Base-by-base conservation (phyloP, 768 basidiomycete species). In the Gelatoporia subvermispora region DNA sequence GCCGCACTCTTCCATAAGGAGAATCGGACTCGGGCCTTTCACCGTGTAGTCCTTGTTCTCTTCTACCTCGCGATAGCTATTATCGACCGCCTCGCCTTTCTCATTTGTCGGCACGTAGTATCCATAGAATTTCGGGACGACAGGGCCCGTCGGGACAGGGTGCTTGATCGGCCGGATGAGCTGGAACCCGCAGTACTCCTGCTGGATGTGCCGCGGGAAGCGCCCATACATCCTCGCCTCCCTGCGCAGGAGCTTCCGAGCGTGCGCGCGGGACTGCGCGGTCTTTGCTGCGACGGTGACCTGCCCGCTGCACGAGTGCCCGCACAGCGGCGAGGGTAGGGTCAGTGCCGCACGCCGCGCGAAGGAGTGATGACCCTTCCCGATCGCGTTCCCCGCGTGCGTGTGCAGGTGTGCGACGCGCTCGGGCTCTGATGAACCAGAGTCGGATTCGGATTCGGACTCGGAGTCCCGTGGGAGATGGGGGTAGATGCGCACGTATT, bases 91-190 rank as follows among this genome's bases (percentile, higher is more conserved):
- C 8, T 42, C 17, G 8, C 44, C 50, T 10, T 47, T 31, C 15
- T 62, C 54, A 2, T 43, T 39, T 1, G 53, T 49, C 1, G 68
- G 69, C 0, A 55, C 58, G 53, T 84, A 85, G 61, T 78, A 80
- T 1, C 84, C 82, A 54, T 79, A 85, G 61, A 75, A 85, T 59
- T 82, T 80, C 0, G 84, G 82, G 3, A 79, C 76, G 41, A 83
- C 41, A 0, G 83, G 71, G 7, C 69, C 65, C 3, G 76, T 65
- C 2, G 78, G 77, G 0, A 74, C 70, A 0, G 79, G 73, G 52
- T 71, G 56, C 24, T 63, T 62, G 4, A 78, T 49, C 2, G 76
- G 75, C 10, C 54, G 53, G 1, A 76, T 55, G 35, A 77, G 45
- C 47, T 77, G 75, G 50, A 67, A 71, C 3, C 80, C 79, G 50